Percentiles rank a stretch among this genome's conserved stretches.
These are phyloP conservation scores for Handroanthus guayacan DNA, from an alignment of 257 asterid genomes.

Conservation along the genomic window DNA sequence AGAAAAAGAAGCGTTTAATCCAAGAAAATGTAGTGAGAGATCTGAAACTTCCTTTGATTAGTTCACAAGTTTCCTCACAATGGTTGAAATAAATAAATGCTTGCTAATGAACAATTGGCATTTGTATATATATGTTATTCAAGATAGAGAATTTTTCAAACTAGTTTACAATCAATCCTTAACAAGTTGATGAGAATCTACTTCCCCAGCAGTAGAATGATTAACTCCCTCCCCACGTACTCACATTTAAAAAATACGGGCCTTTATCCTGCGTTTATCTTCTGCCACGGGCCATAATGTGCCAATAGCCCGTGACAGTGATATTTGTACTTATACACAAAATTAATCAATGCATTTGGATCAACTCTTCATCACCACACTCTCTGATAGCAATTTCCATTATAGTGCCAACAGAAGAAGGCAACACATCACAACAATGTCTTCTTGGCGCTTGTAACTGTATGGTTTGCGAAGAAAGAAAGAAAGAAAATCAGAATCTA, in stretches of 20 bases:
- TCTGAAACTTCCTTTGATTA: constrained; percentile 13
- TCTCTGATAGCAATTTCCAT: constrained; percentile 75
- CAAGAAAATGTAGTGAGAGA: constrained; percentile 30
- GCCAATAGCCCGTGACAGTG: too few relatives aligned
- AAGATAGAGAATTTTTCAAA: background rate
- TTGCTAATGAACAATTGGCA: constrained; percentile 6
- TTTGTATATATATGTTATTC: background rate
- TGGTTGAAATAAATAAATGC: constrained; percentile 5
- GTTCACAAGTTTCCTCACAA: constrained; percentile 21
- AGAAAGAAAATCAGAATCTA: background rate
- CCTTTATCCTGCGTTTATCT: too few relatives aligned
- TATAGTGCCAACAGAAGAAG: constrained; percentile 47
- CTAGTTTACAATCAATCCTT: background rate
- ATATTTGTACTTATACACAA: background rate
- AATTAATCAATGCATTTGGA: constrained; percentile 55
- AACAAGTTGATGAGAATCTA: background rate
- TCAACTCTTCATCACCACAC: constrained; percentile 77
- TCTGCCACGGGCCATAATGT: background rate
- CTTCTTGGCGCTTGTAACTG: constrained; percentile 84
- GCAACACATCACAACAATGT: constrained; percentile 83
- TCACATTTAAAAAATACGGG: too few relatives aligned
- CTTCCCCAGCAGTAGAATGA: too few relatives aligned
- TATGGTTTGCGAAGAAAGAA: constrained; percentile 3
- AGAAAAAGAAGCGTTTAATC: constrained; percentile 14
- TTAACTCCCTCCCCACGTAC: too few relatives aligned